Conservation (phyloP, 257 asterid species). For the Petunia axillaris region DNA sequence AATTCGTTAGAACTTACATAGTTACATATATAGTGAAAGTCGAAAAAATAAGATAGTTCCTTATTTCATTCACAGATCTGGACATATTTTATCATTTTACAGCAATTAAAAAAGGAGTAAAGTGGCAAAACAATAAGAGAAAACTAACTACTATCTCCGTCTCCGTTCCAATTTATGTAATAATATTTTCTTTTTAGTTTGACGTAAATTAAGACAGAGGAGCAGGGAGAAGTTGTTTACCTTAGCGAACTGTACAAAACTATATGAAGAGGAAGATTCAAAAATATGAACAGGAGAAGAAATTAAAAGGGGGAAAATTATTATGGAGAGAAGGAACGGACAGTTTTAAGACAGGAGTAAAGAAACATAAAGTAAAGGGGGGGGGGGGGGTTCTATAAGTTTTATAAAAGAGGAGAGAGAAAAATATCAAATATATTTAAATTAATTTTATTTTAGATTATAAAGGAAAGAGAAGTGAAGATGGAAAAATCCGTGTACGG, state of each 20-base stretch:
- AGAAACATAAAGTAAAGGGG: conserved; percentile 39
- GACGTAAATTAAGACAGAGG: no score
- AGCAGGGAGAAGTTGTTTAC: conserved; percentile 35
- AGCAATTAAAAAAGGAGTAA: no score
- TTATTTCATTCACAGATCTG: not conserved
- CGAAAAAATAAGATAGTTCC: not conserved
- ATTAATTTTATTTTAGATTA: not conserved
- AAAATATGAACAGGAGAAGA: conserved; percentile 8
- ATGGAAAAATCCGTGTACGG: conserved; percentile 14
- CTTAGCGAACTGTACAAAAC: conserved; percentile 62
- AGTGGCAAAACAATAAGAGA: not conserved
- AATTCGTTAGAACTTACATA: not conserved
- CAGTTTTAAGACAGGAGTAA: conserved; percentile 49
- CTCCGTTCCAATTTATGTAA: no score
- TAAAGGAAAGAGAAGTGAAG: conserved; percentile 18
- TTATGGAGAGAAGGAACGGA: conserved; percentile 34
- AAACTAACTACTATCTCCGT: not conserved
- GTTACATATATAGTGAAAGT: not conserved
- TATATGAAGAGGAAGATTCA: conserved; percentile 22
- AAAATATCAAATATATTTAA: not conserved
- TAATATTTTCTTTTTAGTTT: no score
- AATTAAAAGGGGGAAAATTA: conserved; percentile 19
- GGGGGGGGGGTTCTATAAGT: conserved; percentile 23
- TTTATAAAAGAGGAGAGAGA: conserved; percentile 19
- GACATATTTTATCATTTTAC: not conserved